Percentiles rank a stretch among this genome's conserved stretches.
Evolutionary conservation across 2,329 filamentous ascomycete genomes (phyloP).

Genomic region (Colletotrichum sp.): DNA sequence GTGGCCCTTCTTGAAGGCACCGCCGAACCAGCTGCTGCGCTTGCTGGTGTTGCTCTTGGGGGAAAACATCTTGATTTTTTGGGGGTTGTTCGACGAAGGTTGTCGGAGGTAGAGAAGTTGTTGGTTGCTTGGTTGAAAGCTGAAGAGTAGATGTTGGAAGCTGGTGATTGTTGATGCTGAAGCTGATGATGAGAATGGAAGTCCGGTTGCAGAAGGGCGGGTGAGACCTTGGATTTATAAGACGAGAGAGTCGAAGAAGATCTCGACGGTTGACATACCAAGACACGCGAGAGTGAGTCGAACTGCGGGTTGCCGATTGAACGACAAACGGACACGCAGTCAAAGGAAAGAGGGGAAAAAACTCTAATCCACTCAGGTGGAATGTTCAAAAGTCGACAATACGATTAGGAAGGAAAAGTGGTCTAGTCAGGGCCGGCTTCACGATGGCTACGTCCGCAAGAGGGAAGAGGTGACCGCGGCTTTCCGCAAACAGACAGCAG

Average conservation of each 20-base stretch:
- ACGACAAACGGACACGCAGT: neutral
- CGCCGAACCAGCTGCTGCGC: slow-evolving; percentile 8
- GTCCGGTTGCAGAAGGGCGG: neutral
- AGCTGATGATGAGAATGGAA: neutral
- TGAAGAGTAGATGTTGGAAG: neutral
- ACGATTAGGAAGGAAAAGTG: neutral
- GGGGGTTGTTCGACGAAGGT: neutral
- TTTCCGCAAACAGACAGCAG: slow-evolving; percentile 3
- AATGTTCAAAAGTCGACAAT: neutral
- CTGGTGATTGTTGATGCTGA: neutral
- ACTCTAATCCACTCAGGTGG: neutral
- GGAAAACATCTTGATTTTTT: neutral
- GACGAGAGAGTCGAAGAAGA: neutral
- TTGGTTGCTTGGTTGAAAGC: neutral
- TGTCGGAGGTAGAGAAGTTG: neutral
- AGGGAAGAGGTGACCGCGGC: neutral
- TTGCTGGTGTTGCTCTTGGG: slow-evolving; percentile 3
- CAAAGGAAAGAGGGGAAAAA: neutral
- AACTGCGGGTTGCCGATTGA: neutral
- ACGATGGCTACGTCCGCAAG: slow-evolving; percentile 11
- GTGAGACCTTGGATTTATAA: slow-evolving; percentile 9
- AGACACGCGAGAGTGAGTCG: neutral
- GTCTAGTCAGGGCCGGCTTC: neutral
- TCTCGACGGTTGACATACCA: neutral
- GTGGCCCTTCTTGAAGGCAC: slow-evolving; percentile 6